phyloP scores from a whole-genome alignment of 345 rosid genomes.

The Iberis pinnata region DNA sequence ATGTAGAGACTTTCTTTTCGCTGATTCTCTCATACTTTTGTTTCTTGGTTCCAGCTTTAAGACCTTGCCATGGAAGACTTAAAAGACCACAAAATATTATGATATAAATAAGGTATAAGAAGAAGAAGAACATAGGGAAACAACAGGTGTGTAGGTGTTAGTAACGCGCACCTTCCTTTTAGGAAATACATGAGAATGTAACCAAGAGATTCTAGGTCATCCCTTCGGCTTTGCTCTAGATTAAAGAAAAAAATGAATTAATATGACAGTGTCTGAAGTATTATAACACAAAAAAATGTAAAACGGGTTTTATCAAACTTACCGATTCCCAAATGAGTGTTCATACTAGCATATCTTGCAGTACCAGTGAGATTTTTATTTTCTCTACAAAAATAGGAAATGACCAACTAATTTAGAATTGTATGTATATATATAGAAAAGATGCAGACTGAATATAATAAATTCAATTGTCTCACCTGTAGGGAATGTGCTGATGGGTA shows the following conservation, averaged over 20 bases:
- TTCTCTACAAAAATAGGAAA: conserved; percentile 49
- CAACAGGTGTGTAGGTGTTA: background rate
- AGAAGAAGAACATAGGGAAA: conserved; percentile 2
- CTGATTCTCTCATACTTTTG: conserved; percentile 95
- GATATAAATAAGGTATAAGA: background rate
- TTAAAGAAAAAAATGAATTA: background rate
- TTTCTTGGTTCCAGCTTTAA: conserved; percentile 95
- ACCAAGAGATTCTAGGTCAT: conserved; percentile 96
- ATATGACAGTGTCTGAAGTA: background rate
- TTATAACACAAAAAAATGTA: background rate
- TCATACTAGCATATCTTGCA: conserved; percentile 99
- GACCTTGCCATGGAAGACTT: conserved; percentile 99
- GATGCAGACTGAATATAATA: background rate
- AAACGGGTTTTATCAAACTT: conserved; percentile 3
- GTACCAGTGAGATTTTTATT: conserved; percentile 96
- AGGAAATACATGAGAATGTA: conserved; percentile 72
- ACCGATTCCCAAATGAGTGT: conserved; percentile 99
- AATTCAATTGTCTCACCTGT: conserved; percentile 40
- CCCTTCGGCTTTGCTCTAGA: conserved; percentile 97
- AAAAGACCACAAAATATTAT: too few relatives aligned
- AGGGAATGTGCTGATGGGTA: conserved; percentile 86
- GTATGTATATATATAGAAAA: background rate
- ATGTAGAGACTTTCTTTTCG: conserved; percentile 92
- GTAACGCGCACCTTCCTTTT: conserved; percentile 71
- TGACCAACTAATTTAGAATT: background rate